Evolutionary conservation across 345 rosid genomes (phyloP).

Genomic region (rapeseed (Brassica napus)): Da-Ae NC_063441.1:19082001-19082500

Average conservation of each 20-base stretch:
- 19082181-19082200: background rate
- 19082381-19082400: slow-evolving; percentile 72
- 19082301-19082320: background rate
- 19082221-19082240: background rate
- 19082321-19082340: slow-evolving; percentile 48
- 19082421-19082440: slow-evolving; percentile 50
- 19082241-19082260: background rate
- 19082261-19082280: background rate
- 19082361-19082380: slow-evolving; percentile 53
- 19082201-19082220: background rate
- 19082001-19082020: background rate
- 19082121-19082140: background rate
- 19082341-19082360: slow-evolving; percentile 46
- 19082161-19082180: background rate
- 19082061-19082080: background rate
- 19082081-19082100: background rate
- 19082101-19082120: background rate
- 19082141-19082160: background rate
- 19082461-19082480: slow-evolving; percentile 23
- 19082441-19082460: slow-evolving; percentile 60
- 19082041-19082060: background rate
- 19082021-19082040: background rate
- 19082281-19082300: background rate
- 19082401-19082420: slow-evolving; percentile 43
- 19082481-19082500: background rate